Base-by-base conservation (phyloP, 306 rosid species). In the Lathyrus oleraceus region DNA sequence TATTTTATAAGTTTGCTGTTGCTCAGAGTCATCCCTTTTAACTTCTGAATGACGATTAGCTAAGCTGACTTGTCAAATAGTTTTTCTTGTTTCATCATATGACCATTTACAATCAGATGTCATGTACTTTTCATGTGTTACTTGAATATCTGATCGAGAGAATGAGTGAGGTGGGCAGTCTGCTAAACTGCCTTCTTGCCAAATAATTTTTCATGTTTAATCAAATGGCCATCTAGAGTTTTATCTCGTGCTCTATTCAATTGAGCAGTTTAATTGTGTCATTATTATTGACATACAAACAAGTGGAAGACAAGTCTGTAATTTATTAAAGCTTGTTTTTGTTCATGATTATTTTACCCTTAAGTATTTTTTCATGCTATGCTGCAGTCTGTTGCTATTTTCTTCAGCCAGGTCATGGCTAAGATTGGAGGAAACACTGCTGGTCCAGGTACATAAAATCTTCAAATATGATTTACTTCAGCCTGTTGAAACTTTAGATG, bases 341-440 rank as follows among this genome's bases (percentile, higher is more conserved):
- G 12, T 59, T 32, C 40, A 35, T 36, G 16, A 43, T 27, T 52
- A 5, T 40, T 65, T 63, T 16, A 19, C 12, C 12, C 35, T 59
- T 58, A 14, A n/a, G 10, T 13, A 14, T 21, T 64, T 64, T 62
- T 64, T 32, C 28, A 64, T 38, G 52, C 74, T 81, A 51, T 73
- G 17, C 11, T 88, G 88, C 95, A 94, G 99, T 91, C 96, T 11
- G 99, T 94, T 80, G 99, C 97, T 36, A 91, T 94, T 70, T 94
- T 84, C 85, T 94, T 94, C 84, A 94, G 99, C 70, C 96, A 88
- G 74, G 99, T 94, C 35, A 94, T 94, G 99, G 88, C 96, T 61
- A 91, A 85, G 56, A 94, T 94, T 35, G 99, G 97, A 73, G 99
- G 99, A 79, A 94, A 94, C 78, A 94, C 99, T 57, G 99, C 99